Evolutionary conservation across 1,284 basidiomycete species (phyloP).

Genomic region (Gomphus bonarii): DNA sequence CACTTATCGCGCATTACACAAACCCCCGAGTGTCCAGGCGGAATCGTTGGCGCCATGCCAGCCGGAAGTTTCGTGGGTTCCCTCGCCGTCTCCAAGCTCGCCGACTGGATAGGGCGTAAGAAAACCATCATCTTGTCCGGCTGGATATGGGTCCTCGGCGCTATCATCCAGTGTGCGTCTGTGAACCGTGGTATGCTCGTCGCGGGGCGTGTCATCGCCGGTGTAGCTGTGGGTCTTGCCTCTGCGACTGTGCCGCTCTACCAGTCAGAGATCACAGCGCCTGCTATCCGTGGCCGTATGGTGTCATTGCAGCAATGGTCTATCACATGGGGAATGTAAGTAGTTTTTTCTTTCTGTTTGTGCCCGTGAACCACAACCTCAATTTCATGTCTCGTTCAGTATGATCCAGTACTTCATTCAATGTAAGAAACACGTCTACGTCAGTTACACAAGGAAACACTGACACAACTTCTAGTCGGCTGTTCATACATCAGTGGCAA

Average conservation of each 20-base stretch:
- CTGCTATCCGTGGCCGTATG: slow-evolving; percentile 61
- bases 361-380: not conserved
- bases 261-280: slow-evolving; percentile 63
- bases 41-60: slow-evolving; percentile 71
- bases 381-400: not conserved
- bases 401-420: slow-evolving; percentile 64
- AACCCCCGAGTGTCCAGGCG: slow-evolving; percentile 43
- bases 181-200: slow-evolving; percentile 61
- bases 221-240: slow-evolving; percentile 47
- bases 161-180: slow-evolving; percentile 54
- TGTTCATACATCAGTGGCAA: slow-evolving; percentile 61
- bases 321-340: slow-evolving; percentile 13
- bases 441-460: not conserved
- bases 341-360: not conserved
- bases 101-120: slow-evolving; percentile 58
- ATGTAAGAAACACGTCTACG: slow-evolving; percentile 18
- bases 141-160: slow-evolving; percentile 63
- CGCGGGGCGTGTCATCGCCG: slow-evolving; percentile 54
- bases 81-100: slow-evolving; percentile 48
- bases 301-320: slow-evolving; percentile 70
- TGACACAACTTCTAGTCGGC: slow-evolving; percentile 28
- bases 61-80: slow-evolving; percentile 59
- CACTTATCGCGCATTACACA: not conserved
- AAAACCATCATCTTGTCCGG: slow-evolving; percentile 53
- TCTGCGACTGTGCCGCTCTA: slow-evolving; percentile 58